These are phyloP conservation scores for Penicillium bovifimosum DNA, from an alignment of 495 filamentous ascomycete genomes.

Conservation along the genomic window DNA sequence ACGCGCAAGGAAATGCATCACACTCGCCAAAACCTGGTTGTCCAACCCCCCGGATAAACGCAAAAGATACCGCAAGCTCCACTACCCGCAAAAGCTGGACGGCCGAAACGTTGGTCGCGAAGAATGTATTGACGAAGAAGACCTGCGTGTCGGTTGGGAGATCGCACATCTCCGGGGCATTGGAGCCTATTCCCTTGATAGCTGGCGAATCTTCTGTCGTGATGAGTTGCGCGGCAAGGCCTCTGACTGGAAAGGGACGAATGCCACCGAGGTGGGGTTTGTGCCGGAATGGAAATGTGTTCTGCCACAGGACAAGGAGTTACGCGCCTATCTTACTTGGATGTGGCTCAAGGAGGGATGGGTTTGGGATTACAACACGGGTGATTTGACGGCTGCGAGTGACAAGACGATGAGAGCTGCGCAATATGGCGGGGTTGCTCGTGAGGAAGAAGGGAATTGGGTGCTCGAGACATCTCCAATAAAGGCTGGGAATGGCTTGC, in stretches of 20 bases:
- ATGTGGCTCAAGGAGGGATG: slow-evolving; percentile 86
- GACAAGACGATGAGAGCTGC: slow-evolving; percentile 55
- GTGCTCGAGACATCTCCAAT: slow-evolving; percentile 36
- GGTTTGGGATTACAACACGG: slow-evolving; percentile 71
- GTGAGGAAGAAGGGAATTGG: slow-evolving; percentile 54
- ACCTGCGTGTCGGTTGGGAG: slow-evolving; percentile 63
- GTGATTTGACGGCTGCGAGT: slow-evolving; percentile 52
- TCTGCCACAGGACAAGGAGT: slow-evolving; percentile 79
- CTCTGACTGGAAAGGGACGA: slow-evolving; percentile 53
- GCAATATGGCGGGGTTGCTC: slow-evolving; percentile 52
- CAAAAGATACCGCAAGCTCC: slow-evolving; percentile 56
- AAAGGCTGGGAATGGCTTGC: slow-evolving; percentile 29
- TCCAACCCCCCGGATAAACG: slow-evolving; percentile 53
- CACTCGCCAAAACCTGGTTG: slow-evolving; percentile 67
- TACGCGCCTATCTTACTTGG: slow-evolving; percentile 82
- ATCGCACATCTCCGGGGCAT: slow-evolving; percentile 79
- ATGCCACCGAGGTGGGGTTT: slow-evolving; percentile 23
- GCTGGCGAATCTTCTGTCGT: slow-evolving; percentile 90
- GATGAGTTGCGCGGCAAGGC: slow-evolving; percentile 65
- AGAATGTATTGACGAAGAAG: slow-evolving; percentile 44
- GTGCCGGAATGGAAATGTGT: slow-evolving; percentile 83
- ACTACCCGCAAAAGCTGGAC: slow-evolving; percentile 59
- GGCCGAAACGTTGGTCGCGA: slow-evolving; percentile 48
- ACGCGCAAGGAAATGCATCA: slow-evolving; percentile 55
- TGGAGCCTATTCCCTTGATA: slow-evolving; percentile 83